Evolutionary conservation across 768 basidiomycete species (phyloP).

Genomic region (Hygrocybe punicea): DNA sequence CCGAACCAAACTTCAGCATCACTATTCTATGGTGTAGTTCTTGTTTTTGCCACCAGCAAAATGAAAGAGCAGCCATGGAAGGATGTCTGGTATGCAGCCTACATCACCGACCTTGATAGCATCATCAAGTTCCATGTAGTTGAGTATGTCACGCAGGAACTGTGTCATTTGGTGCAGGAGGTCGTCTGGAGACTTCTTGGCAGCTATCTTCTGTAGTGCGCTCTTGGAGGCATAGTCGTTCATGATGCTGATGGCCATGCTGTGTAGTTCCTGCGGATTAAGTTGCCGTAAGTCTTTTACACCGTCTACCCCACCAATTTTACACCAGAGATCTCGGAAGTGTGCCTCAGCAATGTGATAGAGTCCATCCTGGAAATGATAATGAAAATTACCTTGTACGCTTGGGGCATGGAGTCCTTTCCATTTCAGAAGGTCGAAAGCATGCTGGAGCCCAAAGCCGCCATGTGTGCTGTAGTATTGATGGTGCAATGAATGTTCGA

Average conservation of each 20-base stretch:
- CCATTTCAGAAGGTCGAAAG: conserved; percentile 28
- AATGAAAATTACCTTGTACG: conserved; percentile 33
- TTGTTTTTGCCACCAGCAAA: conserved; percentile 33
- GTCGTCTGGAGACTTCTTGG: conserved; percentile 32
- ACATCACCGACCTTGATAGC: too few relatives aligned
- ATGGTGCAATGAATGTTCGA: conserved; percentile 38
- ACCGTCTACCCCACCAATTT: conserved; percentile 17
- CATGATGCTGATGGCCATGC: conserved; percentile 21
- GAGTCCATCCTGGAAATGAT: conserved; percentile 35
- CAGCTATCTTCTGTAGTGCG: conserved; percentile 23
- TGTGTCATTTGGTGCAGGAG: conserved; percentile 34
- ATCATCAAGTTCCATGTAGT: too few relatives aligned
- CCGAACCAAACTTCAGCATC: too few relatives aligned
- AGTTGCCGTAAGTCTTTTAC: conserved; percentile 25
- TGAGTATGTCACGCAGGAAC: conserved; percentile 33
- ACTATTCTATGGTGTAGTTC: conserved; percentile 31
- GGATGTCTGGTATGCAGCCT: conserved; percentile 29
- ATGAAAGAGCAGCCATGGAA: conserved; percentile 31
- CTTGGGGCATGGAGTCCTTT: conserved; percentile 24
- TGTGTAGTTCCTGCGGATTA: conserved; percentile 24
- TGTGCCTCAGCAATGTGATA: conserved; percentile 38
- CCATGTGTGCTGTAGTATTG: conserved; percentile 37
- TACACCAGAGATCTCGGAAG: conserved; percentile 32
- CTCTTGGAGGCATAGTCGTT: too few relatives aligned
- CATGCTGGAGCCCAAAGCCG: conserved; percentile 26